Percentiles rank a stretch among this genome's conserved stretches.
These are phyloP conservation scores for Circinella umbellata DNA, from an alignment of 371 early-diverging fungal genomes.

Conservation along the genomic window DNA sequence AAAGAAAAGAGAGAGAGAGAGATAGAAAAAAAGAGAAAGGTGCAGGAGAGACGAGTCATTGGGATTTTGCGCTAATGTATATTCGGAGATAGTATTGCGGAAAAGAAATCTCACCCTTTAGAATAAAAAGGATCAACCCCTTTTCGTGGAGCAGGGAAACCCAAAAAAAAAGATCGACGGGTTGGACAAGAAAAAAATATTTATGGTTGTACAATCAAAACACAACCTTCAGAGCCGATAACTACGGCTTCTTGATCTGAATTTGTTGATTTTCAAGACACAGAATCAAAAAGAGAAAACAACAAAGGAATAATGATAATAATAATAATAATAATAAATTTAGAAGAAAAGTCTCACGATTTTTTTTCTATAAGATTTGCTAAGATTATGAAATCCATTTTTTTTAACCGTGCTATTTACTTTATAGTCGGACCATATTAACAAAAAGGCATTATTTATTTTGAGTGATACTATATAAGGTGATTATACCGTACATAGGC, in stretches of 20 bases:
- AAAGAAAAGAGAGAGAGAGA: not conserved
- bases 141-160: not conserved
- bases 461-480: slow-evolving; percentile 7
- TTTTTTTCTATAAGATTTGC: not conserved
- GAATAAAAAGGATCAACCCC: too few relatives aligned
- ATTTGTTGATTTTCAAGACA: too few relatives aligned
- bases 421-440: too few relatives aligned
- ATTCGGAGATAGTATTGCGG: too few relatives aligned
- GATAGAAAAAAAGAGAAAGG: slow-evolving; percentile 1
- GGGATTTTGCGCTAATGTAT: too few relatives aligned
- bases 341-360: not conserved
- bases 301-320: too few relatives aligned
- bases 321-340: not conserved
- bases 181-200: not conserved
- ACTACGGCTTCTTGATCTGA: too few relatives aligned
- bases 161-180: slow-evolving; percentile 16
- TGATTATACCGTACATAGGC: not conserved
- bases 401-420: not conserved
- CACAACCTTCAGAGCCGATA: too few relatives aligned
- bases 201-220: not conserved
- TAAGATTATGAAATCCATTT: too few relatives aligned
- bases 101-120: too few relatives aligned
- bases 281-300: too few relatives aligned
- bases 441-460: not conserved
- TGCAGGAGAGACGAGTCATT: not conserved